Percentiles rank a stretch among this genome's conserved stretches.
These are phyloP conservation scores for Maudiozyma barnettii DNA, from an alignment of 805 yeast genomes.

Conservation along the genomic window DNA sequence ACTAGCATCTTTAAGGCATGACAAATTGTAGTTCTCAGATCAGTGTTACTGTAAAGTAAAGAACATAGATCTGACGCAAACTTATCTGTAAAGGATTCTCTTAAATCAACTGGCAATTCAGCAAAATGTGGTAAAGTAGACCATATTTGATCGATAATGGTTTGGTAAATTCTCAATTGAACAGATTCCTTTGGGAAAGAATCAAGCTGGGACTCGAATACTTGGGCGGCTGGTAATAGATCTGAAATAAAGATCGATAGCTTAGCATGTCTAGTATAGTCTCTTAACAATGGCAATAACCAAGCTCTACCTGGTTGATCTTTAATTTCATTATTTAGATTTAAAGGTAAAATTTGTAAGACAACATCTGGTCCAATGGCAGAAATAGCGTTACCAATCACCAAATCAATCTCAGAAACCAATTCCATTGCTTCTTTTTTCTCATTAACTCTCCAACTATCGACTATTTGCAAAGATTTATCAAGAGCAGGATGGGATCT, in stretches of 20 bases:
- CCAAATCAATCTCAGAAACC: slow-evolving; percentile 69
- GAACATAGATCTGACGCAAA: slow-evolving; percentile 75
- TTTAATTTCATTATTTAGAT: slow-evolving; percentile 47
- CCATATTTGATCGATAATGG: slow-evolving; percentile 89
- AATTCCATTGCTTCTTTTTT: slow-evolving; percentile 41
- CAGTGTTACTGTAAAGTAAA: slow-evolving; percentile 62
- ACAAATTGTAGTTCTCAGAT: slow-evolving; percentile 72
- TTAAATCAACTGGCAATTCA: slow-evolving; percentile 73
- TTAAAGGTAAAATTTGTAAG: slow-evolving; percentile 64
- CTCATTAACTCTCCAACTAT: slow-evolving; percentile 79
- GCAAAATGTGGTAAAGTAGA: slow-evolving; percentile 81
- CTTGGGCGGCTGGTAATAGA: slow-evolving; percentile 55
- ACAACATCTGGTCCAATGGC: slow-evolving; percentile 84
- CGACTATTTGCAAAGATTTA: slow-evolving; percentile 59
- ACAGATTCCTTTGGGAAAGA: slow-evolving; percentile 46
- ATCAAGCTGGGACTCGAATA: slow-evolving; percentile 42
- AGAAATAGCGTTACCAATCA: slow-evolving; percentile 67
- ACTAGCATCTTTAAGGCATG: slow-evolving; percentile 70
- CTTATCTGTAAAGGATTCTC: slow-evolving; percentile 52
- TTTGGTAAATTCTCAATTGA: slow-evolving; percentile 68
- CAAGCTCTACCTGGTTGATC: slow-evolving; percentile 83
- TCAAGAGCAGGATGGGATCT: slow-evolving; percentile 66
- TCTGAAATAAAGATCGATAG: slow-evolving; percentile 52
- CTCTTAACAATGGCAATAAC: slow-evolving; percentile 86
- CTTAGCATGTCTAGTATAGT: slow-evolving; percentile 64